Evolutionary conservation across 1,139 yeast genomes (phyloP), one percentile per base, ranked within the genome.

Genomic region (Hansenula anomala): DNA sequence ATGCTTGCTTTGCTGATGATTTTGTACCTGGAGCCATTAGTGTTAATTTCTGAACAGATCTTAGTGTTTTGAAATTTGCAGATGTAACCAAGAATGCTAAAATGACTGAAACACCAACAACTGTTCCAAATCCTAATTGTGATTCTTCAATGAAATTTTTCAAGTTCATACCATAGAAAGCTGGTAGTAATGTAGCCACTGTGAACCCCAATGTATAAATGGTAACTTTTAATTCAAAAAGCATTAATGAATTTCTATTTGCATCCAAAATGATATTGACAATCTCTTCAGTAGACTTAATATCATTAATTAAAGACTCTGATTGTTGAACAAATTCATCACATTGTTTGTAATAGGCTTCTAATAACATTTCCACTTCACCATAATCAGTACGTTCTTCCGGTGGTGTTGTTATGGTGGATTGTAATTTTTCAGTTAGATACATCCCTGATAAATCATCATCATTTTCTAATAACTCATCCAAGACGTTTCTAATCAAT

Each of bases 391-490:
- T 64, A 35, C 57, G 58, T 30, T 57, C 59, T 22, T 46, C 58
- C 9, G 57, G 59, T 1, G 29, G 14, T 3, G 16, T 48, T 42
- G 12, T 42, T 39, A 30, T n/a, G n/a, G n/a, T n/a, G n/a, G n/a
- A 57, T 43, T 20, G 45, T 29, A 35, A 40, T 39, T 64, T 67
- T 28, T 73, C 75, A 0, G 82, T 73, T 40, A 84, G 64, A 56
- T 82, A 81, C 77, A 85, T 74, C 17, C 78, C 87, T 24, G 75
- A 73, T 41, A 85, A 61, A 47, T 80, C 86, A 46, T 84, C 92
- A 54, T 86, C 96, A 48, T 82, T 88, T 39, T 90, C 97, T 28
- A 94, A 64, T 34, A 92, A 61, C 45, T 92, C 97, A 55, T 92
- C 96, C 28, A 94, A 64, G 26, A 90, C 85, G 52, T 88, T 85